Evolutionary conservation across 208 protist genomes (phyloP), one percentile per base, ranked within the genome.

Genomic region (Leptomonas seymouri): DNA sequence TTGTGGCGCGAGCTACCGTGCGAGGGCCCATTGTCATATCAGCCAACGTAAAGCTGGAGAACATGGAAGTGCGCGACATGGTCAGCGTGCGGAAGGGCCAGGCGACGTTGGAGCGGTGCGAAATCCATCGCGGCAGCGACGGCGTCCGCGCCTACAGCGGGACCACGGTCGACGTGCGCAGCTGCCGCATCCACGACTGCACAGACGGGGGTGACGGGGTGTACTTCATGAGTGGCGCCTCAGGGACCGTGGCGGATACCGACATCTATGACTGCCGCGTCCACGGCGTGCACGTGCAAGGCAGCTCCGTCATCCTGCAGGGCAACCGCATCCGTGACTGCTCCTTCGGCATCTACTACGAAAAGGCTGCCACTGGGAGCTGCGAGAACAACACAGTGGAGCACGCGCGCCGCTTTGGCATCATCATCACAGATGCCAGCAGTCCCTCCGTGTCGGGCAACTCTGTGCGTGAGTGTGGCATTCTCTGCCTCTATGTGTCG

Each of bases 201-300:
- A 68, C 62, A 45, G 74, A 65, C 15, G 86, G 89, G 9, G 92
- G 92, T 20, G 82, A 91, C 62, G 89, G 92, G 2, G 80, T 97
- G 39, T 95, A 95, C 77, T 86, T 95, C 46, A 84, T 82, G 68
- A 58, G 73, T 18, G 85, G 78, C n/a, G 84, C 85, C 8, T 67
- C 69, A 1, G 92, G 85, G 11, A 74, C 84, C 61, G 84, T 97
- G 48, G 51, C 76, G 45, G 84, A 97, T 60, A 90, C 76, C 12
- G 92, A 97, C 67, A 82, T 97, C 61, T 90, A 91, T 66, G 85
- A 90, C 36, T 93, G 86, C 71, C 87, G 92, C 55, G 89, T 97
- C 11, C 90, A 92, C 67, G 89, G 84, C 16, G 64, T 97, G 3
- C 87, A 93, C 21, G 82, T 76, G 15, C 70, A 89, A 23, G 67